Percentiles rank a stretch among this genome's conserved stretches.
Conservation (phyloP, 768 basidiomycete species). For the Mycena latifolia region DNA sequence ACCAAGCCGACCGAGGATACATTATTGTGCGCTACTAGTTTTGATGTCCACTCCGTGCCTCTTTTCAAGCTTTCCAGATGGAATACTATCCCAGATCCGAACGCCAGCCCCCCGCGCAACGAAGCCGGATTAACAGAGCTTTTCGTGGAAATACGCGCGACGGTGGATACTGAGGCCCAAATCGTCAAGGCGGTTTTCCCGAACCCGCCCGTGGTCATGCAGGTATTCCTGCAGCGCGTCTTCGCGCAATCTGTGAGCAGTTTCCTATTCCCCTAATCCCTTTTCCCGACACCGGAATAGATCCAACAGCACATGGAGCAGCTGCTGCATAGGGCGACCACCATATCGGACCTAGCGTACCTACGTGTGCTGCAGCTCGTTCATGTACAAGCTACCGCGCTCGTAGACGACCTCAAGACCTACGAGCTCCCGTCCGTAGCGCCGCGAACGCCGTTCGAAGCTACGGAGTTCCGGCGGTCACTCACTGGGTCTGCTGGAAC, state of each 20-base stretch:
- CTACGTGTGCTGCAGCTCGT: conserved; percentile 91
- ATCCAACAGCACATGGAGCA: conserved; percentile 98
- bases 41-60: not conserved
- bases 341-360: conserved; percentile 90
- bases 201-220: conserved; percentile 96
- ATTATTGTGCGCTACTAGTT: conserved; percentile 59
- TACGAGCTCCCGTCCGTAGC: conserved; percentile 85
- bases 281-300: conserved; percentile 53
- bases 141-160: conserved; percentile 88
- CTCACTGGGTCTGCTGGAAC: conserved; percentile 60
- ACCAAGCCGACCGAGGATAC: conserved; percentile 66
- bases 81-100: conserved; percentile 84
- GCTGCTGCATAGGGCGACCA: conserved; percentile 79
- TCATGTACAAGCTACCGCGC: conserved; percentile 78
- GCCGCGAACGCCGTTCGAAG: conserved; percentile 74
- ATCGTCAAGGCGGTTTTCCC: conserved; percentile 99
- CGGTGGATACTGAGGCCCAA: conserved; percentile 95
- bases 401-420: conserved; percentile 92
- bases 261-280: not conserved
- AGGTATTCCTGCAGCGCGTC: conserved; percentile 96
- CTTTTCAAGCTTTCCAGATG: conserved; percentile 66
- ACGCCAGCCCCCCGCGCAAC: conserved; percentile 77
- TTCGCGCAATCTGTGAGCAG: conserved; percentile 93
- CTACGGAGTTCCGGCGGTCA: conserved; percentile 69
- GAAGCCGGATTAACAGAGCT: conserved; percentile 86